Evolutionary conservation across 2,329 filamentous ascomycete genomes (phyloP).

Genomic region (Talaromyces islandicus): DNA sequence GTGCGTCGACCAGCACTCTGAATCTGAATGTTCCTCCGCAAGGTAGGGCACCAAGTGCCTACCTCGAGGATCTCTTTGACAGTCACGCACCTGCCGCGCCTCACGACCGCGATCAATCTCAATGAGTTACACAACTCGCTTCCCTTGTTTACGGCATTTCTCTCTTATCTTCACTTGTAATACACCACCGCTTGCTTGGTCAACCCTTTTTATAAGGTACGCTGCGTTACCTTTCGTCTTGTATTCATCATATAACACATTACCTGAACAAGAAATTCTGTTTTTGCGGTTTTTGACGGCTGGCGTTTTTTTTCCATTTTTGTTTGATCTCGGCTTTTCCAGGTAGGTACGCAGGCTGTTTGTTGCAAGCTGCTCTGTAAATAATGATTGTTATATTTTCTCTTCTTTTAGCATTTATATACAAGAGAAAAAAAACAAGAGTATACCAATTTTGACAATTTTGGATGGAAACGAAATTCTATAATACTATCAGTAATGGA

Average conservation of each 20-base stretch:
- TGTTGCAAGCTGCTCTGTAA: neutral
- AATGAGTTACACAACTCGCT: neutral
- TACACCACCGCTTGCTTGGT: neutral
- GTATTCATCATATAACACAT: neutral
- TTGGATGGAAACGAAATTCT: no score
- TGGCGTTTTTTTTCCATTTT: neutral
- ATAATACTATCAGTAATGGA: neutral
- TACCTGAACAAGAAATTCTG: neutral
- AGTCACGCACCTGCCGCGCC: slow-evolving; percentile 47
- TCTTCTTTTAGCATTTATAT: neutral
- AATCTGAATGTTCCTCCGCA: slow-evolving; percentile 59
- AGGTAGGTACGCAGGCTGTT: neutral
- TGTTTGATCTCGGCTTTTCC: neutral
- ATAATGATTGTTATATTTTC: neutral
- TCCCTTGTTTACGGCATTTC: neutral
- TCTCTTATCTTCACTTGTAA: neutral
- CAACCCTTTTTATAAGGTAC: no score
- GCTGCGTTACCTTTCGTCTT: no score
- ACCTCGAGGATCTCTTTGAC: slow-evolving; percentile 83
- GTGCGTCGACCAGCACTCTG: slow-evolving; percentile 53
- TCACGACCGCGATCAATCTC: neutral
- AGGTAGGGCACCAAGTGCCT: slow-evolving; percentile 76
- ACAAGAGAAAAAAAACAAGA: neutral
- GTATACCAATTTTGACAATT: neutral
- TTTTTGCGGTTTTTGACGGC: neutral